These are phyloP conservation scores for Salmacisia buchloeana DNA, from an alignment of 1,284 basidiomycete species.

Conservation along the genomic window DNA sequence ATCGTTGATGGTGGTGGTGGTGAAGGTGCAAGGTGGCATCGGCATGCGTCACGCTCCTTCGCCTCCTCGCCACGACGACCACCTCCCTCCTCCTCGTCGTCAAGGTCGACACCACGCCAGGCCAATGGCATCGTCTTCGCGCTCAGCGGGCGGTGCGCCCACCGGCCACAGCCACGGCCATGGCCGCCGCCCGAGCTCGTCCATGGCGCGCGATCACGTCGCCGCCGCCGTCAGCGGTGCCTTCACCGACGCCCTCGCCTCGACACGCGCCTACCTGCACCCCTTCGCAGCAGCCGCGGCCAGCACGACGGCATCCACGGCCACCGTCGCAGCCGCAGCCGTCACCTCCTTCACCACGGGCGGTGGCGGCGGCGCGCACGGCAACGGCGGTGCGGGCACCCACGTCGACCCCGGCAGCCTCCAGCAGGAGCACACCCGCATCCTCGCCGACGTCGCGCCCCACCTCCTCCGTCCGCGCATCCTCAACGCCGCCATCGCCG, in stretches of 20 bases:
- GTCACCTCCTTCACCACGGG: conserved; percentile 1
- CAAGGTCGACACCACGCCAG: background rate
- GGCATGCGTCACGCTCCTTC: too few relatives aligned
- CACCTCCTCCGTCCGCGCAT: conserved; percentile 47
- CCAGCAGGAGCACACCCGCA: conserved; percentile 27
- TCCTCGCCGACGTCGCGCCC: conserved; percentile 48
- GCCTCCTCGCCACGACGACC: too few relatives aligned
- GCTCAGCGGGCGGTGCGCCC: background rate
- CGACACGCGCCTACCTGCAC: conserved; percentile 35
- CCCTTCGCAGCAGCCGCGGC: conserved; percentile 28
- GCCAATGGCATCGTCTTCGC: too few relatives aligned
- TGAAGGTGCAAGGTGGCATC: too few relatives aligned
- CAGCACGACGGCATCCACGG: conserved; percentile 10
- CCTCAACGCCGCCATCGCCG: conserved; percentile 27
- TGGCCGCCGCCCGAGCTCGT: background rate
- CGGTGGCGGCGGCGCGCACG: background rate
- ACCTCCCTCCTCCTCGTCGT: background rate
- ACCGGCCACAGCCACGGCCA: background rate
- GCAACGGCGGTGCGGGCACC: background rate
- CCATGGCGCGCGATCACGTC: background rate
- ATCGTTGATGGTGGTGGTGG: too few relatives aligned
- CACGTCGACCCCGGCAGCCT: conserved; percentile 1
- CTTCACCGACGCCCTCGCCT: conserved; percentile 26
- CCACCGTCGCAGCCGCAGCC: conserved; percentile 6
- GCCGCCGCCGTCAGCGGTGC: background rate